A percentile compares a stretch with the other conserved stretches of the same genome.
Conservation (phyloP, 23 red algal genomes). For the Rhodosorus marinus region DNA sequence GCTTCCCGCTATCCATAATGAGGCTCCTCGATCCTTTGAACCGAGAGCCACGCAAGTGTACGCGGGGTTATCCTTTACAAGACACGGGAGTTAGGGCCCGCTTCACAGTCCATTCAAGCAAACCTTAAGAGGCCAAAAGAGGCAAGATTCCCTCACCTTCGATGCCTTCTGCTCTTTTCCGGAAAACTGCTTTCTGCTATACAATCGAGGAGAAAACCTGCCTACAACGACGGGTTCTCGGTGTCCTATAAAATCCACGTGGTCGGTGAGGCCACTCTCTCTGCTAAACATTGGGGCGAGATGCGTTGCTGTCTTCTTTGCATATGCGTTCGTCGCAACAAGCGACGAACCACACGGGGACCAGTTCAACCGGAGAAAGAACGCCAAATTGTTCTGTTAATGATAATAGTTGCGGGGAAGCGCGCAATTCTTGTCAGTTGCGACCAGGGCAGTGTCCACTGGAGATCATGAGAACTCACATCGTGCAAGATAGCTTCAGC, state of each 20-base stretch:
- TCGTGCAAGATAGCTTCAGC: slow-evolving; percentile 43
- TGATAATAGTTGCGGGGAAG: no score
- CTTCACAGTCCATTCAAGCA: no score
- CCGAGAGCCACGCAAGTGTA: slow-evolving; percentile 65
- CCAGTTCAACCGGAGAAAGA: slow-evolving; percentile 64
- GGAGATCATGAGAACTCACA: no score
- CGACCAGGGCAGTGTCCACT: no score
- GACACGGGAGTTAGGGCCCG: not conserved
- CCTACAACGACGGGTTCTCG: slow-evolving; percentile 44
- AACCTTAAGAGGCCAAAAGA: no score
- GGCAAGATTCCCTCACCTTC: no score
- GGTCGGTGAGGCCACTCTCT: slow-evolving; percentile 15
- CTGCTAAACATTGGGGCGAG: slow-evolving; percentile 65
- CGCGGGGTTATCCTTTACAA: slow-evolving; percentile 1
- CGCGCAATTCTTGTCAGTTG: no score
- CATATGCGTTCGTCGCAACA: slow-evolving; percentile 43
- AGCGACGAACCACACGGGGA: slow-evolving; percentile 60
- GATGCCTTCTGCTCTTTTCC: slow-evolving; percentile 4
- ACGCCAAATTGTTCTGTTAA: slow-evolving; percentile 53
- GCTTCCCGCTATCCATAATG: slow-evolving; percentile 42
- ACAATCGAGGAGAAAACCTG: slow-evolving; percentile 65
- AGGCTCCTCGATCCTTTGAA: slow-evolving; percentile 58
- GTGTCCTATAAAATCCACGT: slow-evolving; percentile 71
- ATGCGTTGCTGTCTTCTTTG: slow-evolving; percentile 25
- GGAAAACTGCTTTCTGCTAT: not conserved